A percentile compares a stretch with the other conserved stretches of the same genome.
These are phyloP conservation scores for Achlya hypogyna DNA, from an alignment of 352 stramenopile species.

Conservation along the genomic window DNA sequence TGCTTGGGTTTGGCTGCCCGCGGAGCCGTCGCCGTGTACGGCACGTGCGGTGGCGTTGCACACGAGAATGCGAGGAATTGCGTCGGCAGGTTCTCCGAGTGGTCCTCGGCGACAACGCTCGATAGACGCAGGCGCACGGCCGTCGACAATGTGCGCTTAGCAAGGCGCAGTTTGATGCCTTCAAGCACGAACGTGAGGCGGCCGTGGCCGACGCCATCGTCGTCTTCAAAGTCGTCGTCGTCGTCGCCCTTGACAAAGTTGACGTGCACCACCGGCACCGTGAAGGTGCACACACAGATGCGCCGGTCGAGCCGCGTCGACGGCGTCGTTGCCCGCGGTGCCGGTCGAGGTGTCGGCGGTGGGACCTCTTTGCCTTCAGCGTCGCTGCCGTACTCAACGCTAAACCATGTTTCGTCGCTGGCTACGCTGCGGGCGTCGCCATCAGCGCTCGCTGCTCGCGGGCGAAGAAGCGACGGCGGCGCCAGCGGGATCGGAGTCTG, in stretches of 20 bases:
- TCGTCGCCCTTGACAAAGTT: constrained; percentile 79
- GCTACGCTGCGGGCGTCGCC: constrained; percentile 32
- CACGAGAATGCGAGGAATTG: constrained; percentile 10
- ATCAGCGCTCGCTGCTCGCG: neutral
- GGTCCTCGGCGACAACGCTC: constrained; percentile 3
- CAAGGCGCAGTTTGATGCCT: constrained; percentile 68
- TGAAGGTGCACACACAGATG: constrained; percentile 73
- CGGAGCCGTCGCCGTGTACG: constrained; percentile 6
- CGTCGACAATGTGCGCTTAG: constrained; percentile 72
- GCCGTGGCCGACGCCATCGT: constrained; percentile 32
- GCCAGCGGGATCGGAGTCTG: neutral
- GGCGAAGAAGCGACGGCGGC: neutral
- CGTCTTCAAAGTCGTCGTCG: constrained; percentile 49
- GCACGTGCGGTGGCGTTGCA: neutral
- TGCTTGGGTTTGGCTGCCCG: neutral
- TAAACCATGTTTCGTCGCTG: constrained; percentile 87
- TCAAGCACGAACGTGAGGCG: constrained; percentile 69
- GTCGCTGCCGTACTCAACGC: constrained; percentile 35
- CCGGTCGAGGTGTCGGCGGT: too few relatives aligned
- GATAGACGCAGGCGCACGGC: constrained; percentile 26
- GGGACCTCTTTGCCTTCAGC: neutral
- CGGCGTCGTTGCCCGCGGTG: neutral
- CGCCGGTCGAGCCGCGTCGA: constrained; percentile 43
- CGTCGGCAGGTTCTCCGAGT: constrained; percentile 13
- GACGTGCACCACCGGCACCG: constrained; percentile 67